A percentile compares a stretch with the other conserved stretches of the same genome.
These are phyloP conservation scores for Protomyces macrosporus DNA, from an alignment of 1,139 yeast species.

Conservation along the genomic window DNA sequence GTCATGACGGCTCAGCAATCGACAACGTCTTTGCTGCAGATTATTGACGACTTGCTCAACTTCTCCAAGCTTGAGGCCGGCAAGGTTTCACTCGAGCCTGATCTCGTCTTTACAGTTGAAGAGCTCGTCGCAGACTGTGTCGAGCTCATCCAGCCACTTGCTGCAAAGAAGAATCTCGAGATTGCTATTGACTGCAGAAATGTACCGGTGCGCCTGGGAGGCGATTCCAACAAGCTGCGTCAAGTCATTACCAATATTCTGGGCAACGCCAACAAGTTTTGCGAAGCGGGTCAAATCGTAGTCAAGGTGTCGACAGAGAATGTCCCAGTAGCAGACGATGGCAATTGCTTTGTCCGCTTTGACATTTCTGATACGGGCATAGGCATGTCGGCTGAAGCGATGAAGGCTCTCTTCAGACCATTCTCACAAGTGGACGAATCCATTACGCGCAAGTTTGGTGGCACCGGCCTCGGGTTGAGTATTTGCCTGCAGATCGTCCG, in stretches of 20 bases:
- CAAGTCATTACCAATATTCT: conserved; percentile 86
- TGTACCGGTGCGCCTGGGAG: not conserved
- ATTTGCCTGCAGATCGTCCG: conserved; percentile 14
- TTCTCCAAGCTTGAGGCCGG: conserved; percentile 77
- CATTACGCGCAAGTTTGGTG: conserved; percentile 53
- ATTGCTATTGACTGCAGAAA: conserved; percentile 6
- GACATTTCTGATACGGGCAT: conserved; percentile 64
- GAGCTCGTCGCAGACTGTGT: conserved; percentile 33
- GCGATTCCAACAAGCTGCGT: conserved; percentile 65
- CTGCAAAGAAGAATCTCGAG: conserved; percentile 5
- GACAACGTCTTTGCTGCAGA: conserved; percentile 68
- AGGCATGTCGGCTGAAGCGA: conserved; percentile 51
- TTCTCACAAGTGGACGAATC: conserved; percentile 60
- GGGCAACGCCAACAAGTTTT: conserved; percentile 79
- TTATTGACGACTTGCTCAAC: conserved; percentile 74
- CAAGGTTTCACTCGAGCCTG: conserved; percentile 63
- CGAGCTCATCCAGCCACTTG: conserved; percentile 16
- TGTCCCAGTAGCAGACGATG: not conserved
- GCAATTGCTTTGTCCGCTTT: conserved; percentile 46
- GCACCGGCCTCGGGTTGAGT: conserved; percentile 53
- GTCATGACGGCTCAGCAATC: conserved; percentile 69
- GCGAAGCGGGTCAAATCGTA: conserved; percentile 61
- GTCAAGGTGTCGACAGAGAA: conserved; percentile 30
- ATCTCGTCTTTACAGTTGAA: conserved; percentile 46
- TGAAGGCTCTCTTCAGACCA: conserved; percentile 45